Evolutionary conservation across 345 rosid genomes (phyloP), one percentile per base, ranked within the genome.

Genomic region (Syzygium jambos): DNA sequence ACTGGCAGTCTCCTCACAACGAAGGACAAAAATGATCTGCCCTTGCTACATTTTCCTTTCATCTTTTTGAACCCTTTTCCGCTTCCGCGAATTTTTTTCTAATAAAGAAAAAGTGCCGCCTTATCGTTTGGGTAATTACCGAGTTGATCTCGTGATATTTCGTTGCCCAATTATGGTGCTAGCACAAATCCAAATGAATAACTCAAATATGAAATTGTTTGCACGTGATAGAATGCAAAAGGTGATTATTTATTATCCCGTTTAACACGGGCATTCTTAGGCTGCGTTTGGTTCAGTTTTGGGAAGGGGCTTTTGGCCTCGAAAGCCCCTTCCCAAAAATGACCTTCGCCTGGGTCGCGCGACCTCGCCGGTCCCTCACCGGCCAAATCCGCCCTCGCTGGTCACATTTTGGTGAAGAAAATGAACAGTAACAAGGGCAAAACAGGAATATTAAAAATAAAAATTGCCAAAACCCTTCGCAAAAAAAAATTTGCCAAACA

Each of bases 171-270:
- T 16, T 4, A 65, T 0, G 43, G 43, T 30, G 78, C 9, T 68
- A 4, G 78, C 78, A 30, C 43, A 68, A 16, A 16, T 65, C 10
- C 10, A 30, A 30, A 68, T 9, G 46, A 12, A 34, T 30, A 68
- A 34, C 23, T 68, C 12, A 17, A 30, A 68, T 16, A 9, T 0
- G 2, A 30, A 30, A 1, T 30, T 65, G 0, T 30, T 8, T 16
- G 19, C 12, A 16, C 0, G 1, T 1, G 0, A 9, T 16, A 30
- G 23, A 68, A 68, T 30, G 23, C 46, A 1, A 29, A 30, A 65
- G 8, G 1, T 0, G 1, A 68, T 30, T 38, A 6, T 17, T 34
- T 30, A 65, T 34, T 30, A 16, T 16, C 43, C 43, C 1, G 5
- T 68, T 16, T 16, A 65, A 68, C 11, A 68, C 4, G 41, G 21